Evolutionary conservation across 495 filamentous ascomycete genomes (phyloP).

Genomic region (Neurospora sp.): DNA sequence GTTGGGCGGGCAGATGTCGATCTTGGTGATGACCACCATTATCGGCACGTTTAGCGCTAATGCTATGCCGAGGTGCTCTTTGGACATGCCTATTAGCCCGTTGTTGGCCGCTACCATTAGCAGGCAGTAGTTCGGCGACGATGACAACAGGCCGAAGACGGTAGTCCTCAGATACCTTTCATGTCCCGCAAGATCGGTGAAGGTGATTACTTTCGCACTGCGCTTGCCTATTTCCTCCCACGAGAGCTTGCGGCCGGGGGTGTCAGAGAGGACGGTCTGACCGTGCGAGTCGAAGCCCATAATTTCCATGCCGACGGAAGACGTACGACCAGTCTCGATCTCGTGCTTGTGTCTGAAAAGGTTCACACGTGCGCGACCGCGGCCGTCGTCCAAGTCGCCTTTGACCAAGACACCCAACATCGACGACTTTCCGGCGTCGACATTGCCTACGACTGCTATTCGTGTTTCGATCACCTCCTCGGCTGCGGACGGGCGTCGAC

Average conservation of each 20-base stretch:
- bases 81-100: slow-evolving; percentile 93
- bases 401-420: slow-evolving; percentile 96
- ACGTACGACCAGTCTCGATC: slow-evolving; percentile 87
- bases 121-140: slow-evolving; percentile 94
- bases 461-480: slow-evolving; percentile 93
- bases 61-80: slow-evolving; percentile 94
- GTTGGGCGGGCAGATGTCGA: slow-evolving; percentile 95
- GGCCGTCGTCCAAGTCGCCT: slow-evolving; percentile 87
- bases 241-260: slow-evolving; percentile 66
- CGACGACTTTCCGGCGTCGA: slow-evolving; percentile 94
- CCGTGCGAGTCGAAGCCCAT: slow-evolving; percentile 93
- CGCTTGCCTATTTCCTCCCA: slow-evolving; percentile 98
- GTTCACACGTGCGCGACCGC: slow-evolving; percentile 89
- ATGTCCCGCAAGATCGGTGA: slow-evolving; percentile 92
- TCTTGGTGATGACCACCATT: slow-evolving; percentile 97
- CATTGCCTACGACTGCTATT: slow-evolving; percentile 95
- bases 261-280: slow-evolving; percentile 69
- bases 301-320: slow-evolving; percentile 96
- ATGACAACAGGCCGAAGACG: slow-evolving; percentile 88
- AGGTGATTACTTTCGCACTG: slow-evolving; percentile 91
- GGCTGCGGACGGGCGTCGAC: slow-evolving; percentile 58
- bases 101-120: slow-evolving; percentile 99
- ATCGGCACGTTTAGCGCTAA: slow-evolving; percentile 92
- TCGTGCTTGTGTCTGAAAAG: slow-evolving; percentile 98
- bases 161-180: slow-evolving; percentile 93